Evolutionary conservation across 2,329 filamentous ascomycete species (phyloP), one percentile per base, ranked within the genome.

Genomic region (Aspergillus versicolor): DNA sequence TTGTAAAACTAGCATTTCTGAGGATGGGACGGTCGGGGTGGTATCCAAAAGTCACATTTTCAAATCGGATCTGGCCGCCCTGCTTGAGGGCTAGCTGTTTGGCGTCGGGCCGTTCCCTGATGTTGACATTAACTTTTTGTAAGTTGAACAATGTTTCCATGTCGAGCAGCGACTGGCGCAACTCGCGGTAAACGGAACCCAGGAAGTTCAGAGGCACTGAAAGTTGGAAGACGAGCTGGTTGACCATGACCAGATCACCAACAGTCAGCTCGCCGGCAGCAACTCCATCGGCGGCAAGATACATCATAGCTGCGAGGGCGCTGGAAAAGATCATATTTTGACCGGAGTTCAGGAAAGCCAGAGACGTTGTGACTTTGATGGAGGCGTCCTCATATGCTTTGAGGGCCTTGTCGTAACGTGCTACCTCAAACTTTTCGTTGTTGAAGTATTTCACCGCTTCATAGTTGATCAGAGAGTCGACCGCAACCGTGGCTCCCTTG

Each of bases 381-480:
- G 92, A 96, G 57, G 92, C 92, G 72, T 89, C 89, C 73, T 99
- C 91, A 73, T 99, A 99, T 58, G 88, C 84, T 63, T 87, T 83
- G 22, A 99, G 80, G 0, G 94, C 92, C 66, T 88, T 85, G 74
- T 97, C 92, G 73, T 99, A 99, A 42, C 94, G 86, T 32, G 84
- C 83, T 43, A 96, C 91, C 77, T 99, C 94, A 64, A 92, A 97
- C 63, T 89, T 91, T 71, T 99, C 95, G 69, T 99, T 99, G 79
- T 99, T 99, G 79, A 97, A 99, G 78, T 97, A 96, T 77, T 99
- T 99, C 70, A 99, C 94, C 13, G 95, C 93, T 75, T 99, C 94
- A 70, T 97, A 99, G 78, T 99, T 99, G 80, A 99, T 96, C 50
- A 99, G 79, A 0, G 92, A 96, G 76, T 99, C 94, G 1, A 97